Conservation (phyloP, 169 alveolate species). For the Plasmodium knowlesi region DNA sequence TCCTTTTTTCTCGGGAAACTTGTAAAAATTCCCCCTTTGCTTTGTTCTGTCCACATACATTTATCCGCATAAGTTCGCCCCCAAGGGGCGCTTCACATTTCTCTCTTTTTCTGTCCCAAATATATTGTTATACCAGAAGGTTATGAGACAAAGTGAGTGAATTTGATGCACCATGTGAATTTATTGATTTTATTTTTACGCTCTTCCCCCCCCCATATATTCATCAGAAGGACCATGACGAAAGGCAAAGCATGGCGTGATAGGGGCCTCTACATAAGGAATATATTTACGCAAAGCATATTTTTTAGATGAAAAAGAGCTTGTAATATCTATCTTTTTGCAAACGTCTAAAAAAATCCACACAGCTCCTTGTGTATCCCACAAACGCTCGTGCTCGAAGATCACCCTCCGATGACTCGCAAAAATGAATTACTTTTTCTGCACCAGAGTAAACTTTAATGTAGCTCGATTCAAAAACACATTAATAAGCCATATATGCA, state of each 20-base stretch:
- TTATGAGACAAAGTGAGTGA: neutral
- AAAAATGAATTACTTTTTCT: constrained; percentile 19
- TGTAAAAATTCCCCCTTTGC: neutral
- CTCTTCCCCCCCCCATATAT: neutral
- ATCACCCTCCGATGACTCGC: neutral
- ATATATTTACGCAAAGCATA: neutral
- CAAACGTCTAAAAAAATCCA: neutral
- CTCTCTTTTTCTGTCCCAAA: neutral
- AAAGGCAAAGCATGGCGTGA: constrained; percentile 4
- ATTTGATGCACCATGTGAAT: neutral
- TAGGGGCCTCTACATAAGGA: neutral
- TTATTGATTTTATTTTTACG: neutral
- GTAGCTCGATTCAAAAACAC: constrained; percentile 1
- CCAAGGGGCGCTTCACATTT: neutral
- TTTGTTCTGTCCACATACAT: neutral
- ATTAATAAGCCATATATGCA: neutral
- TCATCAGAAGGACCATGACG: neutral
- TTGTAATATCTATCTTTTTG: neutral
- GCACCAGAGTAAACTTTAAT: neutral
- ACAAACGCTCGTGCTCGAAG: neutral
- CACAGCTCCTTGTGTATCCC: neutral
- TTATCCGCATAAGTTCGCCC: neutral
- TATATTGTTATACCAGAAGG: neutral
- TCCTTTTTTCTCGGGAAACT: neutral
- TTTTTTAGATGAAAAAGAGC: neutral